A percentile compares a stretch with the other conserved stretches of the same genome.
These are phyloP conservation scores for Amphibolis antarctica DNA, from an alignment of 106 monocot genomes.

Conservation along the genomic window DNA sequence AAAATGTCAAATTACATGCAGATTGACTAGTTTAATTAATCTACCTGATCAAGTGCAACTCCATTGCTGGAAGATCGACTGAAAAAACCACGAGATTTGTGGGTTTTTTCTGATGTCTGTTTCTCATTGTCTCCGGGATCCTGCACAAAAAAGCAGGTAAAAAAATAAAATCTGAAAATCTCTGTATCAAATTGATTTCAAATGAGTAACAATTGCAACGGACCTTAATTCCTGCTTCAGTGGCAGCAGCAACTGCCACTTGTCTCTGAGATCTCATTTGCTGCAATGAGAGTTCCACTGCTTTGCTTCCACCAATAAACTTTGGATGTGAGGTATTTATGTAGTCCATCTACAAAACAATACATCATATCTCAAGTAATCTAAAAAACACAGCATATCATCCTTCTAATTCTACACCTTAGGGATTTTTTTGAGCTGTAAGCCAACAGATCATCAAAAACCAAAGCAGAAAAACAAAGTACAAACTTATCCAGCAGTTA, in stretches of 20 bases:
- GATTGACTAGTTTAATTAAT: not conserved
- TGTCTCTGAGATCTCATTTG: slow-evolving; percentile 28
- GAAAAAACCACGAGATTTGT: slow-evolving; percentile 16
- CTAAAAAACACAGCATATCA: not conserved
- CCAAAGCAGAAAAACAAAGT: too few species aligned
- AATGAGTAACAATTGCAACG: not conserved
- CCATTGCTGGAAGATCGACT: slow-evolving; percentile 16
- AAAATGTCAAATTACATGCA: not conserved
- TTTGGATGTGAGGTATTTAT: slow-evolving; percentile 92
- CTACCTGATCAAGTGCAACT: slow-evolving; percentile 18
- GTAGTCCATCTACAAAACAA: slow-evolving; percentile 62
- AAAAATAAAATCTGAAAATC: not conserved
- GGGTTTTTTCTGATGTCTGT: slow-evolving; percentile 8
- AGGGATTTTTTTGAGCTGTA: too few species aligned
- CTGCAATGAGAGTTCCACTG: slow-evolving; percentile 70
- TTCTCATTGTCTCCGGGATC: slow-evolving; percentile 17
- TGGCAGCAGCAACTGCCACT: slow-evolving; percentile 3
- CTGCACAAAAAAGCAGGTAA: slow-evolving; percentile 1
- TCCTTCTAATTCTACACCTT: not conserved
- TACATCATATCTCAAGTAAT: slow-evolving; percentile 1
- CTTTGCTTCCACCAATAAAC: slow-evolving; percentile 81
- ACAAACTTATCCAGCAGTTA: too few species aligned
- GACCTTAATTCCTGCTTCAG: slow-evolving; percentile 7
- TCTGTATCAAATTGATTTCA: not conserved
- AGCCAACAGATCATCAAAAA: too few species aligned